Evolutionary conservation across 1,139 yeast species (phyloP).

Genomic region (Yamadazyma songkhlaensis): DNA sequence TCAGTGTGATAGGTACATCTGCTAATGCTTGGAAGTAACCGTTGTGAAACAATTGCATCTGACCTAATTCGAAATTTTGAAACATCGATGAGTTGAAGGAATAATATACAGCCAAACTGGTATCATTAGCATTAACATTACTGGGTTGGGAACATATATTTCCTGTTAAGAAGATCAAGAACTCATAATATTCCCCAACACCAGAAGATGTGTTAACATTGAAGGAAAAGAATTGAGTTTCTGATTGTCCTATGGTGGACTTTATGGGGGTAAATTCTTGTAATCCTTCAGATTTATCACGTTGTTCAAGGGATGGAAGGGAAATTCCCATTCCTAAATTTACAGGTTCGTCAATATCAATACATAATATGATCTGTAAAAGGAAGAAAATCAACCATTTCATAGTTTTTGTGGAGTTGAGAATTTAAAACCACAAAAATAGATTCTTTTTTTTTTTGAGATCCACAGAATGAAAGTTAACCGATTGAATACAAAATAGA

Average conservation of each 20-base stretch:
- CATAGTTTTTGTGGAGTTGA: too few species aligned
- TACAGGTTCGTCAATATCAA: slow-evolving; percentile 10
- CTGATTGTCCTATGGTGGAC: slow-evolving; percentile 36
- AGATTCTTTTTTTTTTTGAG: not conserved
- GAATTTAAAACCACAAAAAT: too few species aligned
- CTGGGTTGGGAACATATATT: slow-evolving; percentile 54
- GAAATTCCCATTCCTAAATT: slow-evolving; percentile 5
- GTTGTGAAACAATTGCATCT: slow-evolving; percentile 30
- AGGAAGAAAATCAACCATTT: too few species aligned
- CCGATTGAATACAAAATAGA: too few species aligned
- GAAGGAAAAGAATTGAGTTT: slow-evolving; percentile 44
- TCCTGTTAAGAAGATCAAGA: slow-evolving; percentile 58
- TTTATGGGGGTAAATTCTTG: slow-evolving; percentile 45
- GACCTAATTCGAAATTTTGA: slow-evolving; percentile 25
- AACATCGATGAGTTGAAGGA: slow-evolving; percentile 46
- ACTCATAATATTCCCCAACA: slow-evolving; percentile 48
- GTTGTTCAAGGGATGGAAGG: slow-evolving; percentile 1
- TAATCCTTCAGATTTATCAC: slow-evolving; percentile 24
- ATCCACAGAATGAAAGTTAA: too few species aligned
- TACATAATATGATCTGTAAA: too few species aligned
- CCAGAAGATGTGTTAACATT: slow-evolving; percentile 45
- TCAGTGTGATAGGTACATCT: slow-evolving; percentile 27
- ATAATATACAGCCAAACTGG: slow-evolving; percentile 48
- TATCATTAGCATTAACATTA: slow-evolving; percentile 22
- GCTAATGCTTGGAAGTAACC: slow-evolving; percentile 62